Percentiles rank a stretch among this genome's conserved stretches.
Conservation (phyloP, 2,329 filamentous ascomycete genomes). For the Leptographium procerum region DNA sequence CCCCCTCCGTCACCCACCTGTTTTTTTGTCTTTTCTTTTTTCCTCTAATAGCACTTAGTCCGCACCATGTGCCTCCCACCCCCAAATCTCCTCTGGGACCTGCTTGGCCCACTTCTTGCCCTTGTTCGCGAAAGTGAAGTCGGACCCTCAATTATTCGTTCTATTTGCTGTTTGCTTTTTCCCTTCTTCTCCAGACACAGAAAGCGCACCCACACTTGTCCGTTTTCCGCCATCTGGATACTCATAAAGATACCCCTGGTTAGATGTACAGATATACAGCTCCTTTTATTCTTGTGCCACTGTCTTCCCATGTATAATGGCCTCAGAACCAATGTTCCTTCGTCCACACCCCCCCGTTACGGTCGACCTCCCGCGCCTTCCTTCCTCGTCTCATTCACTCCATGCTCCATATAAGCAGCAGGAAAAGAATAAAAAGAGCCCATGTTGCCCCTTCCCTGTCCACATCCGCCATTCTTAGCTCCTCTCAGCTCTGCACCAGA, state of each 20-base stretch:
- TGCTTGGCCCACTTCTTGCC: neutral
- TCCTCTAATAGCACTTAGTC: neutral
- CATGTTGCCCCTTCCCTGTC: neutral
- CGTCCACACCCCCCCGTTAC: neutral
- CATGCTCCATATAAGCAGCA: neutral
- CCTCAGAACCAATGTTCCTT: neutral
- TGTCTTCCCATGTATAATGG: neutral
- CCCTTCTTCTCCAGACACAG: neutral
- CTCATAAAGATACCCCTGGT: neutral
- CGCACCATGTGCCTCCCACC: neutral
- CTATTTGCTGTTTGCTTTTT: neutral
- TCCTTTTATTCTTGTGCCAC: neutral
- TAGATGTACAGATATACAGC: slow-evolving; percentile 1
- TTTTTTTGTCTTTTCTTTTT: slow-evolving; percentile 1
- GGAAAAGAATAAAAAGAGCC: slow-evolving; percentile 4
- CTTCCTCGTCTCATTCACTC: neutral
- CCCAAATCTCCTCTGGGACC: slow-evolving; percentile 1
- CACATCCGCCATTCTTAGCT: neutral
- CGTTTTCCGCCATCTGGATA: neutral
- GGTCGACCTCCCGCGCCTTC: neutral
- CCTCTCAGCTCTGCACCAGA: slow-evolving; percentile 1
- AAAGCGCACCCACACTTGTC: neutral
- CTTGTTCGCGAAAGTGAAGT: neutral
- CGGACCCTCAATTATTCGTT: neutral
- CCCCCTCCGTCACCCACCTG: neutral